Conservation (phyloP, 768 basidiomycete genomes). For the Hygrophoropsis aurantiaca region DNA sequence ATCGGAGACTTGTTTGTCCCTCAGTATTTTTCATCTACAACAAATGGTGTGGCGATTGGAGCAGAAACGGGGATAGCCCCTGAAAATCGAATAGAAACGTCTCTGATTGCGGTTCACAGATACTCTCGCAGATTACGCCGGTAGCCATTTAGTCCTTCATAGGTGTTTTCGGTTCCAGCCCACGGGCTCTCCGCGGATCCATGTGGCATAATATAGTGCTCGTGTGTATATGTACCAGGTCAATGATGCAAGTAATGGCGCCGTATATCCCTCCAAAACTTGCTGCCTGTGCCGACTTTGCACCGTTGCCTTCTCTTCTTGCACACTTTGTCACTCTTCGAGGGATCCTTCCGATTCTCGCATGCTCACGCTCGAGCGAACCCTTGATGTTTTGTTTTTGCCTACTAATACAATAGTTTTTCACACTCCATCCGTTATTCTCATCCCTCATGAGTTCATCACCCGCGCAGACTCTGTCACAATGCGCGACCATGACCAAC, state of each 20-base stretch:
- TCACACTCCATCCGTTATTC: constrained; percentile 3
- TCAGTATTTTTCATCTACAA: too few species aligned
- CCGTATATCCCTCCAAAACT: constrained; percentile 7
- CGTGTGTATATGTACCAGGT: constrained; percentile 23
- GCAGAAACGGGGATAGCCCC: not conserved
- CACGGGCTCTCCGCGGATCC: constrained; percentile 32
- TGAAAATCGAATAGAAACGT: not conserved
- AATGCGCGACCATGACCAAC: constrained; percentile 29
- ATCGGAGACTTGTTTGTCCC: too few species aligned
- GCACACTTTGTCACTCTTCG: constrained; percentile 2
- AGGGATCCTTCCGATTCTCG: constrained; percentile 12
- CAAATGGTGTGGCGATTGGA: too few species aligned
- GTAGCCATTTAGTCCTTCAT: not conserved
- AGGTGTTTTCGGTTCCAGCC: not conserved
- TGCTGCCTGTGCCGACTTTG: constrained; percentile 6
- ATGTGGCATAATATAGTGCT: constrained; percentile 8
- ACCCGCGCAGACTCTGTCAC: constrained; percentile 27
- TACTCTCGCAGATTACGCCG: not conserved
- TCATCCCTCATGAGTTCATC: constrained; percentile 24
- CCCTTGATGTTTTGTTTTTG: constrained; percentile 13
- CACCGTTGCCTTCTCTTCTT: constrained; percentile 7
- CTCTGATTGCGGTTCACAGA: not conserved
- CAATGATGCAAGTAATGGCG: constrained; percentile 17
- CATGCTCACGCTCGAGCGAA: constrained; percentile 6
- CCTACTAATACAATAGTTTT: constrained; percentile 3